Conservation (phyloP, 1,139 yeast genomes). For the Zygosaccharomyces pseudobailii region DNA sequence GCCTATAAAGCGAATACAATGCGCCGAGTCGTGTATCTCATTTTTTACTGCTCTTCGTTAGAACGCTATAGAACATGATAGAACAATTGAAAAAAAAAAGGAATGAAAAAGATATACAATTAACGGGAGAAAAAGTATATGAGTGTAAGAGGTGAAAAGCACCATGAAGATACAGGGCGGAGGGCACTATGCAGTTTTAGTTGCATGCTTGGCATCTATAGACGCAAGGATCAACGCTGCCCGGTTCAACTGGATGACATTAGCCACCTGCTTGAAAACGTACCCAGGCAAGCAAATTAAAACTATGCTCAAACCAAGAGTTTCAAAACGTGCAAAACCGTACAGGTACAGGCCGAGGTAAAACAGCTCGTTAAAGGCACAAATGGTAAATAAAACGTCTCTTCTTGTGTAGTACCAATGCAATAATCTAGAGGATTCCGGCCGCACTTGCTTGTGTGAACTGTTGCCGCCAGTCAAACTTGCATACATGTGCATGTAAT, state of each 20-base stretch:
- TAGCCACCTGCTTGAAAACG: constrained; percentile 86
- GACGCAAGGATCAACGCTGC: constrained; percentile 82
- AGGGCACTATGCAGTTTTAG: constrained; percentile 10
- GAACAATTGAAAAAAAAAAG: not conserved
- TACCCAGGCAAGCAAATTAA: constrained; percentile 76
- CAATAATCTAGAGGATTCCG: constrained; percentile 66
- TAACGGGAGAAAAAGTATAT: not conserved
- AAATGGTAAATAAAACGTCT: constrained; percentile 75
- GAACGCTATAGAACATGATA: not conserved
- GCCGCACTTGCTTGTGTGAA: constrained; percentile 80
- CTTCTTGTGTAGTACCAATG: constrained; percentile 84
- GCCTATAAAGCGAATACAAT: too few species aligned
- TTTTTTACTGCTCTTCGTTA: not conserved
- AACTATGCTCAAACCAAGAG: constrained; percentile 52
- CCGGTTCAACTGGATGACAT: constrained; percentile 78
- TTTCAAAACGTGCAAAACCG: constrained; percentile 43
- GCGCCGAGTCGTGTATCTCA: not conserved
- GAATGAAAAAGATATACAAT: not conserved
- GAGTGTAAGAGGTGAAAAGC: not conserved
- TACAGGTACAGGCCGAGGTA: constrained; percentile 83
- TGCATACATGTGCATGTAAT: constrained; percentile 98
- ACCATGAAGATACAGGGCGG: constrained; percentile 1
- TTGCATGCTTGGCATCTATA: constrained; percentile 63
- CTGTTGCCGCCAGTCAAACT: constrained; percentile 72
- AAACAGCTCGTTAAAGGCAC: constrained; percentile 89